Conservation (phyloP, 2,329 filamentous ascomycete species). For the Pseudogymnoascus sp. region DNA sequence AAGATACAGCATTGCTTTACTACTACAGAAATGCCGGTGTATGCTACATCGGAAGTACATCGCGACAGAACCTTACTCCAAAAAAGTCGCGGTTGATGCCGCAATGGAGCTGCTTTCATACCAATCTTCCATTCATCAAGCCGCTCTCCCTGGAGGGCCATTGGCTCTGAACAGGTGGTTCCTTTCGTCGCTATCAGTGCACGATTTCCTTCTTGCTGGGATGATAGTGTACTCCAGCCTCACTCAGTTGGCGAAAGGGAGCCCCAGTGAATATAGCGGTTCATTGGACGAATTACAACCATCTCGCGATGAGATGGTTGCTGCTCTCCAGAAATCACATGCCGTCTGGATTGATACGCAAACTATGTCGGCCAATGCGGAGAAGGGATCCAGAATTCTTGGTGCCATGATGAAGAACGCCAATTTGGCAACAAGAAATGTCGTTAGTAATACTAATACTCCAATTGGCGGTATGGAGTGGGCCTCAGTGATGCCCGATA, state of each 20-base stretch:
- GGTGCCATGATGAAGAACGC: conserved; percentile 20
- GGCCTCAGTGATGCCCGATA: background rate
- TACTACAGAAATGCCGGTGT: conserved; percentile 50
- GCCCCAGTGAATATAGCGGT: background rate
- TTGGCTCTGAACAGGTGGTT: conserved; percentile 50
- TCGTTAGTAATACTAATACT: background rate
- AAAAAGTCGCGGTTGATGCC: conserved; percentile 42
- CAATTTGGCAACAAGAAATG: conserved; percentile 6
- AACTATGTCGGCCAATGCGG: conserved; percentile 11
- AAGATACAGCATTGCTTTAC: conserved; percentile 43
- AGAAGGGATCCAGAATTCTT: conserved; percentile 16
- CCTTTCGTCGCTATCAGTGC: conserved; percentile 48
- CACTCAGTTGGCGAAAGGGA: conserved; percentile 13
- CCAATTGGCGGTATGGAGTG: background rate
- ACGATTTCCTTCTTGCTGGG: conserved; percentile 55
- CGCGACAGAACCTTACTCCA: conserved; percentile 43
- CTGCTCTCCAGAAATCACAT: conserved; percentile 19
- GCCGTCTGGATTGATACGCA: conserved; percentile 14
- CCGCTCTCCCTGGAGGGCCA: conserved; percentile 45
- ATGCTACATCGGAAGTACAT: conserved; percentile 50
- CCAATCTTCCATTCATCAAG: conserved; percentile 42
- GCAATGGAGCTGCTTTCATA: conserved; percentile 42
- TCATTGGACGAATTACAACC: background rate
- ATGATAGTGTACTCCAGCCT: conserved; percentile 49
- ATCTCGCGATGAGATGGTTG: conserved; percentile 9